Percentiles rank a stretch among this genome's conserved stretches.
Evolutionary conservation across 2,329 filamentous ascomycete genomes (phyloP).

Genomic region (Pseudogymnoascus verrucosus): DNA sequence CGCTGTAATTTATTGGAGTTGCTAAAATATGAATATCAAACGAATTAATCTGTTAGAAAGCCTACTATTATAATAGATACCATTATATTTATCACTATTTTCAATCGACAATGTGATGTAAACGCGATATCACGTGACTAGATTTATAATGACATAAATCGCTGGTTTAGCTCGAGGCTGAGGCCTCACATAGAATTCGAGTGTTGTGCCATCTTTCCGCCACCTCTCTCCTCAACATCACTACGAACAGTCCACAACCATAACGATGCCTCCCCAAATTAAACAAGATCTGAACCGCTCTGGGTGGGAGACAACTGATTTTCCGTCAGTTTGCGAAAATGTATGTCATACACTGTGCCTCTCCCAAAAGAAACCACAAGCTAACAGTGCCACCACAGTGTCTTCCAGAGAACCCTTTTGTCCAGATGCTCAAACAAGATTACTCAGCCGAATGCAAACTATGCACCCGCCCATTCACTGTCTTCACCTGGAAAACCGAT

Average conservation of each 20-base stretch:
- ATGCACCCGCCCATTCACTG: conserved; percentile 90
- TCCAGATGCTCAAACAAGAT: conserved; percentile 98
- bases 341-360: neutral
- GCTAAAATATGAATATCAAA: neutral
- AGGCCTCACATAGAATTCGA: neutral
- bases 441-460: conserved; percentile 67
- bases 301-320: conserved; percentile 91
- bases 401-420: conserved; percentile 91
- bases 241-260: neutral
- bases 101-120: neutral
- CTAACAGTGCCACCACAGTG: conserved; percentile 45
- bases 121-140: neutral
- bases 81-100: neutral
- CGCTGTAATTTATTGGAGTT: too few relatives aligned
- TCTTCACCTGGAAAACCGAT: conserved; percentile 92
- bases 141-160: conserved; percentile 6
- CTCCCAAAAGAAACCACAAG: neutral
- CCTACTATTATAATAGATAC: neutral
- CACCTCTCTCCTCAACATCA: neutral
- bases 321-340: conserved; percentile 61
- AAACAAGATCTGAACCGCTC: conserved; percentile 93
- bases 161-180: neutral
- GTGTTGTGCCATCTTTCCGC: neutral
- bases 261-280: conserved; percentile 77
- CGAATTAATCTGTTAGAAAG: neutral